Evolutionary conservation across 1,139 yeast species (phyloP), one percentile per base, ranked within the genome.

Genomic region (Yamadazyma diddensiae): DNA sequence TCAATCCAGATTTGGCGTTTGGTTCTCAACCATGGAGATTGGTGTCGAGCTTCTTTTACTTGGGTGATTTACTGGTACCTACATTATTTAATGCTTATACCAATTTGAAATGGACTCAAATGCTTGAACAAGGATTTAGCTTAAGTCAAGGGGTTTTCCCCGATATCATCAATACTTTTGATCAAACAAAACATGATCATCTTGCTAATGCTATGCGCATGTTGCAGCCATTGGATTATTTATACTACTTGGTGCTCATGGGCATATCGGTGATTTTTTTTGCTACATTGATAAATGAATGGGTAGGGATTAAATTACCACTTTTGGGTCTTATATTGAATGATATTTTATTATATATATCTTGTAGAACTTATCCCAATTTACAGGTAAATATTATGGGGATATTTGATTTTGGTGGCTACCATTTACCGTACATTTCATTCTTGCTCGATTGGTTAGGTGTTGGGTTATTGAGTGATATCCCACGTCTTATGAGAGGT

Each of bases 1-100:
- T 55, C 36, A 13, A 46, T 2, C 57, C 65, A 7, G 57, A 53
- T 27, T 45, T 44, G 31, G 58, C 58, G 9, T 47, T 58, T 25
- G 30, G 43, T 5, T 33, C 36, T 10, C 62, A 67, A 42, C 63
- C 63, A 9, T 67, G 73, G 73, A 45, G 72, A 30, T 35, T 65
- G 5, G 15, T 64, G 5, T 59, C 70, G 2, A 45, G 63, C 7
- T 67, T 65, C 43, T 55, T 59, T 35, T 56, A 51, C 35, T 53
- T 57, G 33, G 66, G 60, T 2, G 59, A 54, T 10, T 36, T 64
- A 12, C 42, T 39, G 34, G 21, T 42, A 3, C 25, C 34, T 3
- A 30, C 33, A n/a, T 19, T 42, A 9, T 16, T 42, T 8, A 33
- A 39, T 3, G 24, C 39, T 4, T 36, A 31, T 28, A 36, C 26